phyloP scores from a whole-genome alignment of 176 grass and related monocot species.

The Tillandsia fasciculata region DNA sequence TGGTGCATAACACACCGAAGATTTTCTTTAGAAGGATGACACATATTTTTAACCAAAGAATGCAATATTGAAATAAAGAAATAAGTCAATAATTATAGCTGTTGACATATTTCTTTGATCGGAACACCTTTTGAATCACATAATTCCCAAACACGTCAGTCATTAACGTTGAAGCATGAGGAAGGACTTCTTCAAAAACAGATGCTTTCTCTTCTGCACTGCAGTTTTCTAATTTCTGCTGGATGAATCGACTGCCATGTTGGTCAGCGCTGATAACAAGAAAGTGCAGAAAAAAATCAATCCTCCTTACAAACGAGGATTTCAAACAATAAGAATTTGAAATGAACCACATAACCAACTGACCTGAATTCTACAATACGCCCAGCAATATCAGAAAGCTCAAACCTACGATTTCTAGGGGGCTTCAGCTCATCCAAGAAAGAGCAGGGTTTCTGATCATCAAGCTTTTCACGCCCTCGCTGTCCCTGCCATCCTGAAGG shows the following conservation, averaged over 20 bases:
- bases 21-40: background rate
- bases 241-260: slow-evolving; percentile 98
- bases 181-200: slow-evolving; percentile 84
- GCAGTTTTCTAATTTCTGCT: slow-evolving; percentile 92
- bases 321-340: slow-evolving; percentile 3
- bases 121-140: slow-evolving; percentile 94
- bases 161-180: slow-evolving; percentile 80
- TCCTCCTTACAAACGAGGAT: background rate
- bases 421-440: slow-evolving; percentile 85
- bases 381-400: slow-evolving; percentile 75
- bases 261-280: slow-evolving; percentile 73
- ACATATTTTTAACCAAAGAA: background rate
- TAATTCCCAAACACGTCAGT: slow-evolving; percentile 98
- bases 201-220: slow-evolving; percentile 76
- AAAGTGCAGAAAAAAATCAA: slow-evolving; percentile 6
- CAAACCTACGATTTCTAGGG: slow-evolving; percentile 62
- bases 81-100: too few species aligned
- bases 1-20: background rate
- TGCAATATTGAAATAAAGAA: too few species aligned
- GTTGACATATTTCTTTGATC: background rate
- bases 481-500: slow-evolving; percentile 48
- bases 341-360: slow-evolving; percentile 25
- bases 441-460: slow-evolving; percentile 56
- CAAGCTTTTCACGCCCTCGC: slow-evolving; percentile 49
- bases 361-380: slow-evolving; percentile 88